Conservation (phyloP, 2,329 filamentous ascomycete species). For the Leptographium radiaticola region DNA sequence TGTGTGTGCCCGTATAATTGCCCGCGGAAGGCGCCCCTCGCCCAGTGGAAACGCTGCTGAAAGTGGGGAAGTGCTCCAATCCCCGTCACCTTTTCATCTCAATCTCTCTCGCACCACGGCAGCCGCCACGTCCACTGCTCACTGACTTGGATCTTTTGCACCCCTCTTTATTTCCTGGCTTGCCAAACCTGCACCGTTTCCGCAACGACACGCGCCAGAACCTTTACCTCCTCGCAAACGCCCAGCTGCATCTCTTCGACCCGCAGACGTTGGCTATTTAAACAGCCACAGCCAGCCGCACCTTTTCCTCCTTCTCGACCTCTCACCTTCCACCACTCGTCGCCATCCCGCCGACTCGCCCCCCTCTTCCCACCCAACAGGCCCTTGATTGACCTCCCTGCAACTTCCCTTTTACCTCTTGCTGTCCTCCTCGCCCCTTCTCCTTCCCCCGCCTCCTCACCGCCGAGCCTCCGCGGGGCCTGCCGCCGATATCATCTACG, state of each 20-base stretch:
- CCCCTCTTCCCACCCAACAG: background rate
- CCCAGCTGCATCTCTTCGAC: background rate
- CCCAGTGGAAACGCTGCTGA: background rate
- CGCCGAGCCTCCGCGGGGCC: conserved; percentile 1
- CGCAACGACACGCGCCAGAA: background rate
- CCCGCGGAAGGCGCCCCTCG: background rate
- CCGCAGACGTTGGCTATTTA: background rate
- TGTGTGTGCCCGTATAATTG: too few relatives aligned
- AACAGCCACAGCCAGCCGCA: background rate
- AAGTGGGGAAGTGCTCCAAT: background rate
- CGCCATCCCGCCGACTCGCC: background rate
- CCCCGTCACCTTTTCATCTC: conserved; percentile 1
- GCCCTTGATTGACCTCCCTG: background rate
- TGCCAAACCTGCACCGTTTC: background rate
- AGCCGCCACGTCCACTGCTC: conserved; percentile 1
- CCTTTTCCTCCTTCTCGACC: background rate
- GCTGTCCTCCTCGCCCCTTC: background rate
- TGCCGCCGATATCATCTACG: background rate
- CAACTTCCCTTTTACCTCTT: background rate
- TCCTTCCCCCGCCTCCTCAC: background rate
- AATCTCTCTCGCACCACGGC: conserved; percentile 2
- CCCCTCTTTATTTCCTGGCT: background rate
- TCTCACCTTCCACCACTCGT: background rate
- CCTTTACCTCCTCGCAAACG: background rate
- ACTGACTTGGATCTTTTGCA: background rate